phyloP scores from a whole-genome alignment of 371 early-diverging fungal genomes.

The Apophysomyces elegans region DNA sequence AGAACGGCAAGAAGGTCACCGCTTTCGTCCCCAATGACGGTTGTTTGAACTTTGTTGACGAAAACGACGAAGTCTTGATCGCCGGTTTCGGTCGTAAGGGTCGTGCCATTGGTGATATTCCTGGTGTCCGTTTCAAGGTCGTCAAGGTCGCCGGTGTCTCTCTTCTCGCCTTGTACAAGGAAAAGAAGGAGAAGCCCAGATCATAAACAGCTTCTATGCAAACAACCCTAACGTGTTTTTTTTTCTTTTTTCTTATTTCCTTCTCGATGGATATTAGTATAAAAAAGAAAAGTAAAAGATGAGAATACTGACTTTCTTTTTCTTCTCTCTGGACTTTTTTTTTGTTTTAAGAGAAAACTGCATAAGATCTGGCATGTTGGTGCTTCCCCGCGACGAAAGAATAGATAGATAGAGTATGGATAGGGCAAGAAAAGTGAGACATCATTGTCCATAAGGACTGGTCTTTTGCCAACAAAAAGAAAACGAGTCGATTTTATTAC shows the following conservation, averaged over 20 bases:
- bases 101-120: conserved; percentile 99
- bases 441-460: too few relatives aligned
- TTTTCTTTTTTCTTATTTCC: neutral
- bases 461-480: too few relatives aligned
- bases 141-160: conserved; percentile 99
- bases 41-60: conserved; percentile 98
- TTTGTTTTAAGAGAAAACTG: too few relatives aligned
- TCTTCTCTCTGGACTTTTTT: too few relatives aligned
- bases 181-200: conserved; percentile 99
- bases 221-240: neutral
- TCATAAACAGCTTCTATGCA: conserved; percentile 65
- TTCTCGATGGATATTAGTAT: neutral
- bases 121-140: conserved; percentile 99
- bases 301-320: too few relatives aligned
- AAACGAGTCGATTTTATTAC: too few relatives aligned
- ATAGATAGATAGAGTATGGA: too few relatives aligned
- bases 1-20: conserved; percentile 99
- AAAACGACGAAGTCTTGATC: conserved; percentile 97
- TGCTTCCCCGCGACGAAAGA: too few relatives aligned
- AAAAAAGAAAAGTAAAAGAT: neutral
- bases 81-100: conserved; percentile 96
- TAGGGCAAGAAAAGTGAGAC: too few relatives aligned
- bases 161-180: conserved; percentile 98
- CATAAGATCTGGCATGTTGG: too few relatives aligned
- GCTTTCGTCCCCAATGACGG: conserved; percentile 99